Percentiles rank a stretch among this genome's conserved stretches.
Conservation (phyloP, 306 rosid species). For the Hippophae tibetana region DNA sequence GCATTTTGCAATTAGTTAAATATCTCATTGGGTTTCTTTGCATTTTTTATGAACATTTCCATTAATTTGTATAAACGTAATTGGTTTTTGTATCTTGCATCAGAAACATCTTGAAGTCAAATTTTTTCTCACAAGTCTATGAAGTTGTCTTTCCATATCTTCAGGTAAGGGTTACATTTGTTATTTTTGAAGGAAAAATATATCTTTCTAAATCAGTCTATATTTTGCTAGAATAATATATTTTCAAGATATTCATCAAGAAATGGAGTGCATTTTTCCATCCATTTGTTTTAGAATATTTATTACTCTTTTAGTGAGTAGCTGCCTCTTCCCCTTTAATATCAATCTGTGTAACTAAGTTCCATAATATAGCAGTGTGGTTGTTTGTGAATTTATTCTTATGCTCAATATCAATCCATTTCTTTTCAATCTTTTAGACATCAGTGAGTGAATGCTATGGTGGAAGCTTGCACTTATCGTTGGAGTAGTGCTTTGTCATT, state of each 20-base stretch:
- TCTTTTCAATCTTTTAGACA: constrained; percentile 30
- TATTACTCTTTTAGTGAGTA: too few relatives aligned
- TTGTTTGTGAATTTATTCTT: not conserved
- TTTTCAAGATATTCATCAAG: too few relatives aligned
- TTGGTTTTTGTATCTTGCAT: constrained; percentile 14
- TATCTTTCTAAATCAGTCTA: not conserved
- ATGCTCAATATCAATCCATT: not conserved
- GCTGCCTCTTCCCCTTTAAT: too few relatives aligned
- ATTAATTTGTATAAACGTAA: constrained; percentile 3
- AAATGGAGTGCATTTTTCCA: too few relatives aligned
- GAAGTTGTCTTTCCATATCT: constrained; percentile 51
- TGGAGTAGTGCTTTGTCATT: constrained; percentile 15
- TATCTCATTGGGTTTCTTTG: not conserved
- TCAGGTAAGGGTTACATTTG: constrained; percentile 43
- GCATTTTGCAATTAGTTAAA: not conserved
- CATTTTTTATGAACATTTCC: constrained; percentile 5
- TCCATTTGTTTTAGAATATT: too few relatives aligned
- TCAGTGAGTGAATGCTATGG: constrained; percentile 69
- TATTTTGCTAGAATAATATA: not conserved
- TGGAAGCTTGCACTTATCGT: constrained; percentile 51
- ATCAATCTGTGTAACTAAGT: not conserved
- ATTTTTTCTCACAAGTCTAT: constrained; percentile 47
- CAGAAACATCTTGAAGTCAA: constrained; percentile 69
- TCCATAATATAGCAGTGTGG: not conserved
- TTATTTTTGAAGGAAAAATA: not conserved